Evolutionary conservation across 805 yeast genomes (phyloP).

Genomic region (Alloascoidea hylecoeti): DNA sequence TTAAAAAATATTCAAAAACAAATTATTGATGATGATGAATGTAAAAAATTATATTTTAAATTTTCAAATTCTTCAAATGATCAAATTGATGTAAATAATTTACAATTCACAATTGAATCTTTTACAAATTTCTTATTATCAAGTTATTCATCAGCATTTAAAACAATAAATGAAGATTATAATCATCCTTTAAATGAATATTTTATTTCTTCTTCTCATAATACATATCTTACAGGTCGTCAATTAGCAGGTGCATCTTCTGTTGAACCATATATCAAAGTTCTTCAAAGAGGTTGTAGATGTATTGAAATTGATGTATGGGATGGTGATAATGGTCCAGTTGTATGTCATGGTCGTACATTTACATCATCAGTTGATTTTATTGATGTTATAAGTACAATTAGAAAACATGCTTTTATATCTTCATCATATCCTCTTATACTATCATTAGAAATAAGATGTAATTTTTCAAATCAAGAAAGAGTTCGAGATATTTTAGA

Average conservation of each 20-base stretch:
- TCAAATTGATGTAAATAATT: too few relatives aligned
- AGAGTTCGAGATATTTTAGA: slow-evolving; percentile 37
- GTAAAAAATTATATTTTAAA: slow-evolving; percentile 22
- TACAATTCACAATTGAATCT: slow-evolving; percentile 12
- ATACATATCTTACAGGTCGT: slow-evolving; percentile 79
- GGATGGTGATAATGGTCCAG: slow-evolving; percentile 70
- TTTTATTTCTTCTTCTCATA: slow-evolving; percentile 86
- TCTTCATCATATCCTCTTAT: slow-evolving; percentile 78
- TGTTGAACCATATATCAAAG: slow-evolving; percentile 77
- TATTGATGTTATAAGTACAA: slow-evolving; percentile 51
- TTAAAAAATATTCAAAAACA: slow-evolving; percentile 34
- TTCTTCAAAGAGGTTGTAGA: slow-evolving; percentile 82
- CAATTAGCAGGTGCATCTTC: slow-evolving; percentile 84
- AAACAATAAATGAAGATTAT: slow-evolving; percentile 22
- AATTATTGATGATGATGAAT: slow-evolving; percentile 13
- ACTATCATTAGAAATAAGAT: slow-evolving; percentile 74
- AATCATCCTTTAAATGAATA: slow-evolving; percentile 70
- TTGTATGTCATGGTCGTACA: slow-evolving; percentile 82
- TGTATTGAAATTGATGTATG: slow-evolving; percentile 93
- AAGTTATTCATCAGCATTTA: slow-evolving; percentile 13
- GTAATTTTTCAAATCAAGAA: slow-evolving; percentile 55
- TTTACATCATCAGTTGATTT: slow-evolving; percentile 66
- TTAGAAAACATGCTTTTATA: slow-evolving; percentile 81
- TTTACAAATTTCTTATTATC: slow-evolving; percentile 20
- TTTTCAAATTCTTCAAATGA: slow-evolving; percentile 17